Conservation (phyloP, 1,284 basidiomycete species). For the Heterobasidion parviporum region DNA sequence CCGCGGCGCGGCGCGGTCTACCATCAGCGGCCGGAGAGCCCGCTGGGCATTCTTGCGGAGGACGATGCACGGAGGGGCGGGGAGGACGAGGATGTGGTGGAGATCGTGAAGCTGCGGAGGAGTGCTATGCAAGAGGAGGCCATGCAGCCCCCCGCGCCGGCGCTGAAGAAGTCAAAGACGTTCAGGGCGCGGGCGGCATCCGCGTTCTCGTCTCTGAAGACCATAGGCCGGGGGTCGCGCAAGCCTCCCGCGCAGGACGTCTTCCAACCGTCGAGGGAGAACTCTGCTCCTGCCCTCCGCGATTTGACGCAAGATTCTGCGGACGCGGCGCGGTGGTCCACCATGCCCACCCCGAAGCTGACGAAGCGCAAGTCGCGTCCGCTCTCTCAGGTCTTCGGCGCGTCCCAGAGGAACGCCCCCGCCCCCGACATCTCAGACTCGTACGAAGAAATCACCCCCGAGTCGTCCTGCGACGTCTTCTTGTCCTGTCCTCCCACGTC, state of each 20-base stretch:
- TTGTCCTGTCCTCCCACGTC: background rate
- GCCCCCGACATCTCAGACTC: background rate
- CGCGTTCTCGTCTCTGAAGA: slow-evolving; percentile 56
- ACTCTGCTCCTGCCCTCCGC: background rate
- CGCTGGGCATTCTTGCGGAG: slow-evolving; percentile 3
- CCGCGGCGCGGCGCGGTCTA: slow-evolving; percentile 14
- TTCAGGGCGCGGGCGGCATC: slow-evolving; percentile 50
- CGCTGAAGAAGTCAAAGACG: slow-evolving; percentile 35
- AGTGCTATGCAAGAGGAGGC: slow-evolving; percentile 23
- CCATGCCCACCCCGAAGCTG: slow-evolving; percentile 1
- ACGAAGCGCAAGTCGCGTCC: background rate
- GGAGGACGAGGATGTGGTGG: slow-evolving; percentile 46
- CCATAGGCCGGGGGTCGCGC: slow-evolving; percentile 30
- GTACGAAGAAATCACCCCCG: background rate
- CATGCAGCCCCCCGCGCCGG: slow-evolving; percentile 10
- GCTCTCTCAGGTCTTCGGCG: slow-evolving; percentile 8
- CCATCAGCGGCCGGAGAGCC: background rate
- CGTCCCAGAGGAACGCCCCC: background rate
- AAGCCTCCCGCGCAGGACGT: slow-evolving; percentile 7
- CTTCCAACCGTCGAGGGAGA: slow-evolving; percentile 2
- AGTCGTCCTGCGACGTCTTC: background rate
- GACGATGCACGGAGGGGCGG: slow-evolving; percentile 17
- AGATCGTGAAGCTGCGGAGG: slow-evolving; percentile 58
- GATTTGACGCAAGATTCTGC: background rate
- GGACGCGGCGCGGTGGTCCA: background rate